These are phyloP conservation scores for Peronospora farinosa DNA, from an alignment of 352 stramenopile species.

Conservation along the genomic window DNA sequence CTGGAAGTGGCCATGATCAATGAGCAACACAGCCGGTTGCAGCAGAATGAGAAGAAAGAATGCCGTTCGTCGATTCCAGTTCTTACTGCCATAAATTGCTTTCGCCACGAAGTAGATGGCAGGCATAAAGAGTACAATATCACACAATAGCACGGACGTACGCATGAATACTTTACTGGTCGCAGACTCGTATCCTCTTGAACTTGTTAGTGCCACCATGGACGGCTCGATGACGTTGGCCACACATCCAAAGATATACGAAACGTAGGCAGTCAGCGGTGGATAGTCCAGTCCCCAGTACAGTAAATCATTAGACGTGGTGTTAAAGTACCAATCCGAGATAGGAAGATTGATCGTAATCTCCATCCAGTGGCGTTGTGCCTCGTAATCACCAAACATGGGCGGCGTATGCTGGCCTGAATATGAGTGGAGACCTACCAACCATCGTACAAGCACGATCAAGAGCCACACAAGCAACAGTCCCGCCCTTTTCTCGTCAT, in stretches of 20 bases:
- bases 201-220: slow-evolving; percentile 77
- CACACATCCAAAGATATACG: slow-evolving; percentile 68
- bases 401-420: slow-evolving; percentile 66
- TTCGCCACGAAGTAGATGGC: slow-evolving; percentile 41
- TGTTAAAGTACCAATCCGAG: slow-evolving; percentile 93
- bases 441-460: slow-evolving; percentile 59
- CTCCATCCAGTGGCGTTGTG: slow-evolving; percentile 99
- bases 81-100: slow-evolving; percentile 38
- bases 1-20: slow-evolving; percentile 99
- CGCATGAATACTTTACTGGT: slow-evolving; percentile 90
- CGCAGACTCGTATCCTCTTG: slow-evolving; percentile 79
- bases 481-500: slow-evolving; percentile 40
- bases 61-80: slow-evolving; percentile 54
- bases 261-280: slow-evolving; percentile 91
- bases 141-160: slow-evolving; percentile 88
- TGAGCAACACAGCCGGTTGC: slow-evolving; percentile 88
- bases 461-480: slow-evolving; percentile 47
- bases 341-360: slow-evolving; percentile 91
- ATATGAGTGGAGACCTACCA: slow-evolving; percentile 78
- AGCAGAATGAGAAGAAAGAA: slow-evolving; percentile 72
- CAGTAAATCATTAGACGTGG: slow-evolving; percentile 86
- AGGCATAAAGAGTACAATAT: slow-evolving; percentile 89
- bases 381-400: slow-evolving; percentile 96
- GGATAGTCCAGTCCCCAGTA: slow-evolving; percentile 99
- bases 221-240: slow-evolving; percentile 76